Evolutionary conservation across 176 grass and related monocot species (phyloP).

Genomic region (Tillandsia leiboldiana): DNA sequence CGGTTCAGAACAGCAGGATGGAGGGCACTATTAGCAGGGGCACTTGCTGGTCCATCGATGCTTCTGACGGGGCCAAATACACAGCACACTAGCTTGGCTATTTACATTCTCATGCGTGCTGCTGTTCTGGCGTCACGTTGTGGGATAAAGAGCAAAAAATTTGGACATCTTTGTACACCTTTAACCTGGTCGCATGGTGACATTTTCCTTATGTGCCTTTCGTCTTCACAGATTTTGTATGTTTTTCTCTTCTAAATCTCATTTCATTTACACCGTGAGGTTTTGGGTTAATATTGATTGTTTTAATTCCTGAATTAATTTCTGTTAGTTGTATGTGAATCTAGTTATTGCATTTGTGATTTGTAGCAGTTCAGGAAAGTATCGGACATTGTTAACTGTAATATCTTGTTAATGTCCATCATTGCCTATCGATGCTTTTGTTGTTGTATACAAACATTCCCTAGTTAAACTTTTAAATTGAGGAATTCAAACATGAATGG

Average conservation of each 20-base stretch:
- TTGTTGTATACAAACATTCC: too few relatives aligned
- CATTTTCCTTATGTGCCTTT: conserved; percentile 92
- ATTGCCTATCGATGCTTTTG: too few relatives aligned
- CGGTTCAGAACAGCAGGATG: conserved; percentile 84
- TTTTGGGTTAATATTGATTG: too few relatives aligned
- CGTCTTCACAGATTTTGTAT: conserved; percentile 96
- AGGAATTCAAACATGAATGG: too few relatives aligned
- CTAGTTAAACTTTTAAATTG: too few relatives aligned
- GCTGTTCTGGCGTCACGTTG: conserved; percentile 76
- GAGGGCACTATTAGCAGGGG: conserved; percentile 43
- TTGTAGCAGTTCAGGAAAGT: too few relatives aligned
- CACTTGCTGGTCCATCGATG: conserved; percentile 50
- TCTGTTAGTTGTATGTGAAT: too few relatives aligned
- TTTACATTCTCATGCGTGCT: conserved; percentile 92
- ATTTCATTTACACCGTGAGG: conserved; percentile 5
- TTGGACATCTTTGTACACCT: conserved; percentile 86
- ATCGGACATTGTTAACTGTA: too few relatives aligned
- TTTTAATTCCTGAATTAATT: too few relatives aligned
- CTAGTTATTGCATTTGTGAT: too few relatives aligned
- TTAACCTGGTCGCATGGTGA: conserved; percentile 95
- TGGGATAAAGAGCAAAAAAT: conserved; percentile 89
- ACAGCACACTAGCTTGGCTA: conserved; percentile 88
- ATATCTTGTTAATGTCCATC: too few relatives aligned
- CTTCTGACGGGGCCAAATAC: conserved; percentile 77
- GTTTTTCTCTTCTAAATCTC: conserved; percentile 15